Base-by-base conservation (phyloP, 352 stramenopile species). In the Globisporangium cystogenes region DNA sequence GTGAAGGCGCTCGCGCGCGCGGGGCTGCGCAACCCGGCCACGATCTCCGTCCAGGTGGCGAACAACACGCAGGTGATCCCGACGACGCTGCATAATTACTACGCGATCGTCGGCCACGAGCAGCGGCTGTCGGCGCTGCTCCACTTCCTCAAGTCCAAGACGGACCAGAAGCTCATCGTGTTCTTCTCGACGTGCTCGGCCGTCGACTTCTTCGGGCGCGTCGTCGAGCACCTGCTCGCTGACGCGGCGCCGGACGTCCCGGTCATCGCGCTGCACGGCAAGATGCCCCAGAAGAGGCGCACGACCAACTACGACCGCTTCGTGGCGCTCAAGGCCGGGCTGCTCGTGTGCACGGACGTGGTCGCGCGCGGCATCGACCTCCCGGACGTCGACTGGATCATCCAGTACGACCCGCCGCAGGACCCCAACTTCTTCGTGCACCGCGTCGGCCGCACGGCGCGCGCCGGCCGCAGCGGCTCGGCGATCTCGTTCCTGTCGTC, bases 371-470 rank as follows among this genome's bases (percentile, higher is more conserved):
- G 98, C 26, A 95, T 99, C 35, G 98, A 99, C 70, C 72, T 99
- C 5, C 90, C 96, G 0, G 95, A 99, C 53, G 89, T 99, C 1
- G 87, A 98, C 59, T 99, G 97, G 96, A 99, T 99, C 53, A 87
- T 99, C 46, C 98, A 99, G 73, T 99, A 98, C 66, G 95, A 99
- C 68, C 91, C 93, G 0, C 93, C 93, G 29, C 87, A 97, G 52
- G 97, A 99, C 67, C 96, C 97, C n/a, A 98, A 96, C 58, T 98
- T 98, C 52, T 99, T 99, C 64, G 93, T 99, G 39, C 97, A 99
- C 69, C 92, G 98, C 51, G 96, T 99, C 20, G 97, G 98, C 10
- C 76, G 98, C 44, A 99, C 97, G 27, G 98, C 97, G 11, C 84
- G 98, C 59, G 97, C 96, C 1, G 97, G 97, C 14, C 88, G 85